phyloP scores from a whole-genome alignment of 306 rosid species.

The Cucurbita ficifolia region DNA sequence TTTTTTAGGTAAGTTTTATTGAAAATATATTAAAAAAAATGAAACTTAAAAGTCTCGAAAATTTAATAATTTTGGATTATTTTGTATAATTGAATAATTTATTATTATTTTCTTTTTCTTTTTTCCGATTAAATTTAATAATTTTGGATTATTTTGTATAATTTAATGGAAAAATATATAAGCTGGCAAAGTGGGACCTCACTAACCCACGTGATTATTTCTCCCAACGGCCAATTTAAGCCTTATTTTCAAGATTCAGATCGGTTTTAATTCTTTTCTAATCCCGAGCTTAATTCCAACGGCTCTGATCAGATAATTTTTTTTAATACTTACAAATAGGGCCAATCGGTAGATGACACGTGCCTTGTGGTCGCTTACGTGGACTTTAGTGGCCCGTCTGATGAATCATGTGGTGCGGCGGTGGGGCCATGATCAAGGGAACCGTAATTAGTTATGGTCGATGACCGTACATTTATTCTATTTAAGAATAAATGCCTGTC shows the following conservation, averaged over 20 bases:
- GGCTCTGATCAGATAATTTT: not conserved
- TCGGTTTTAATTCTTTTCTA: not conserved
- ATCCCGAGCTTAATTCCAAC: not conserved
- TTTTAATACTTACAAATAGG: not conserved
- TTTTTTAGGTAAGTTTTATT: too few relatives aligned
- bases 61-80: too few relatives aligned
- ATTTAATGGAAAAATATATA: too few relatives aligned
- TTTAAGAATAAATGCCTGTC: not conserved
- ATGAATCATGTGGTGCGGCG: not conserved
- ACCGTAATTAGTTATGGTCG: not conserved
- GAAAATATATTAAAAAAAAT: too few relatives aligned
- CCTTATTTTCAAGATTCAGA: not conserved
- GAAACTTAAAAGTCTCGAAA: too few relatives aligned
- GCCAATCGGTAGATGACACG: not conserved
- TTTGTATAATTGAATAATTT: too few relatives aligned
- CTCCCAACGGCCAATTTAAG: not conserved
- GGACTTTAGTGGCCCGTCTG: not conserved
- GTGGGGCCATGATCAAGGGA: not conserved
- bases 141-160: too few relatives aligned
- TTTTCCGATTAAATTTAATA: too few relatives aligned
- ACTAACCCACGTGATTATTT: not conserved
- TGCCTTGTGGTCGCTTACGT: not conserved
- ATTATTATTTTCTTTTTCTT: too few relatives aligned
- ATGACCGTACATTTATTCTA: not conserved
- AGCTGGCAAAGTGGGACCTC: too few relatives aligned